phyloP scores from a whole-genome alignment of 371 early-diverging fungal genomes.

The Mortierella sp. region DNA sequence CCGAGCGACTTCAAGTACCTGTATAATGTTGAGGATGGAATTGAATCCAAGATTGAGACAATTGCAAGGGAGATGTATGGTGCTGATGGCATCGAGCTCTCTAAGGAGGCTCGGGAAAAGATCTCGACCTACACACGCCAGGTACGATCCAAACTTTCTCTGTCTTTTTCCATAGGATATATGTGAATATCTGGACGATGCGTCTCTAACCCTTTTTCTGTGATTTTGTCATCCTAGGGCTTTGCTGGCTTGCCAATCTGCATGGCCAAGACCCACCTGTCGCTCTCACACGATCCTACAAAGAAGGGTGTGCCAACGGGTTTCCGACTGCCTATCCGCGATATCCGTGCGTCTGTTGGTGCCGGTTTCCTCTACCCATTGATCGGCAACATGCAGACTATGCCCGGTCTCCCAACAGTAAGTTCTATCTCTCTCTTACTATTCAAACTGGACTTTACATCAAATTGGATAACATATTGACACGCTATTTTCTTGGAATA shows the following conservation, averaged over 20 bases:
- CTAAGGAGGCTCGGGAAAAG: slow-evolving; percentile 85
- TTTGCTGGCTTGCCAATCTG: slow-evolving; percentile 92
- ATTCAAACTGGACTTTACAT: too few species aligned
- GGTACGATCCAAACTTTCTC: slow-evolving; percentile 15
- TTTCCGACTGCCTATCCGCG: slow-evolving; percentile 93
- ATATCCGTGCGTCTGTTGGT: slow-evolving; percentile 94
- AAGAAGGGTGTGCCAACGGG: slow-evolving; percentile 94
- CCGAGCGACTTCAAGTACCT: slow-evolving; percentile 81
- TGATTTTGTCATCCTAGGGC: slow-evolving; percentile 63
- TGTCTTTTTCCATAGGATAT: not conserved
- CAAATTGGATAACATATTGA: too few species aligned
- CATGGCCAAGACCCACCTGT: slow-evolving; percentile 98
- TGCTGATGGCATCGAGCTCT: slow-evolving; percentile 88
- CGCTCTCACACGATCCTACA: slow-evolving; percentile 90
- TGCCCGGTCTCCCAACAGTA: slow-evolving; percentile 96
- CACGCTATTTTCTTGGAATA: not conserved
- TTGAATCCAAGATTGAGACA: slow-evolving; percentile 90
- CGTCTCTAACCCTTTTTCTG: not conserved
- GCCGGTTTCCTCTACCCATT: slow-evolving; percentile 98
- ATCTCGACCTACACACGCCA: slow-evolving; percentile 83
- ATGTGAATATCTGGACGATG: not conserved
- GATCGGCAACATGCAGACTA: slow-evolving; percentile 95
- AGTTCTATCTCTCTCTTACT: slow-evolving; percentile 12
- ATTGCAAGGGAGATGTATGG: slow-evolving; percentile 95
- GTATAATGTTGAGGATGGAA: slow-evolving; percentile 80